phyloP scores from a whole-genome alignment of 2,329 filamentous ascomycete species.

The Periconia macrospinosa region DNA sequence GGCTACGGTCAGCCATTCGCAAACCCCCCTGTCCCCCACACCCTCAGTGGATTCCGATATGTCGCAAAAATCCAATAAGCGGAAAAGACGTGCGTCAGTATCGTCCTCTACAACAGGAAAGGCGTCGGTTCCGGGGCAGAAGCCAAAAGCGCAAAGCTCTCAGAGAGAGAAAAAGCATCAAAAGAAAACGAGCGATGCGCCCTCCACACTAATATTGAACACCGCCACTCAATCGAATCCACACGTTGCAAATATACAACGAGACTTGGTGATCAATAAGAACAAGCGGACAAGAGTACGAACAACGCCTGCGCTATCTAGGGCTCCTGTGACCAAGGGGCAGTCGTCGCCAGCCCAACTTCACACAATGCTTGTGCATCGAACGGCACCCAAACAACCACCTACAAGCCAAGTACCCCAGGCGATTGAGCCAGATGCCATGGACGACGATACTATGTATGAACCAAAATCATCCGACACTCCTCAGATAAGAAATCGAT shows the following conservation, averaged over 20 bases:
- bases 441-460: slow-evolving; percentile 40
- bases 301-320: slow-evolving; percentile 20
- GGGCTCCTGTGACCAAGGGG: slow-evolving; percentile 24
- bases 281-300: slow-evolving; percentile 29
- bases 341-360: slow-evolving; percentile 39
- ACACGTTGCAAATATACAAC: not conserved
- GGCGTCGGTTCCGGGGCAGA: slow-evolving; percentile 3
- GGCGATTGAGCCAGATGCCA: slow-evolving; percentile 12
- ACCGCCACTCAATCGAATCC: not conserved
- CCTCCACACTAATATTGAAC: slow-evolving; percentile 8
- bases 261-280: slow-evolving; percentile 17
- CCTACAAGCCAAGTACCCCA: slow-evolving; percentile 14
- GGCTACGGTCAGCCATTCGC: not conserved
- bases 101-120: slow-evolving; percentile 17
- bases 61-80: slow-evolving; percentile 33
- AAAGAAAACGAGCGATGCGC: slow-evolving; percentile 25
- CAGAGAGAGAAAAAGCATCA: slow-evolving; percentile 29
- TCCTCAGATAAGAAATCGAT: slow-evolving; percentile 20
- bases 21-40: slow-evolving; percentile 8
- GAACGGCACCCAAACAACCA: slow-evolving; percentile 17
- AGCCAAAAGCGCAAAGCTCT: slow-evolving; percentile 10
- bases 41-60: slow-evolving; percentile 25
- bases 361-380: slow-evolving; percentile 33
- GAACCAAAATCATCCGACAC: slow-evolving; percentile 29
- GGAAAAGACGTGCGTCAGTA: slow-evolving; percentile 30